Percentiles rank a stretch among this genome's conserved stretches.
phyloP scores from a whole-genome alignment of 2,329 filamentous ascomycete species.

The Colletotrichum zoysiae region DNA sequence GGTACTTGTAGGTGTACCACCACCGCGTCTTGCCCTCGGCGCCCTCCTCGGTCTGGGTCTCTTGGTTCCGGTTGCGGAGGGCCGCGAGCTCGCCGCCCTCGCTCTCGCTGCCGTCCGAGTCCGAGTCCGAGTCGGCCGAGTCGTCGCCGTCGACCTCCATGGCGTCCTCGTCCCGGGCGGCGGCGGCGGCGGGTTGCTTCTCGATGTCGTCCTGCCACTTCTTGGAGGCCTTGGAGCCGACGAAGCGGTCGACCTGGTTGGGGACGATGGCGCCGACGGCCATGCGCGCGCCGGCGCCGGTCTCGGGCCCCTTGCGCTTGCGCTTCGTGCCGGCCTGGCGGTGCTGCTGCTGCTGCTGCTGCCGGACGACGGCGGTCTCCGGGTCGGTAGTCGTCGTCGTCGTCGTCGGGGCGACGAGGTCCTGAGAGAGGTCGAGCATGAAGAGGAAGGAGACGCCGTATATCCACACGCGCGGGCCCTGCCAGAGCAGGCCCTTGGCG shows the following conservation, averaged over 20 bases:
- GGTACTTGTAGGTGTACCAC: slow-evolving; percentile 94
- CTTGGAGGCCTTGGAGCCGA: slow-evolving; percentile 54
- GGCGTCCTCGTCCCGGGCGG: slow-evolving; percentile 52
- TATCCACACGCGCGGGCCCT: slow-evolving; percentile 83
- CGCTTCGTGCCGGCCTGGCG: slow-evolving; percentile 60
- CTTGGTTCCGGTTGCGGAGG: slow-evolving; percentile 48
- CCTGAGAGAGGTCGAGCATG: slow-evolving; percentile 87
- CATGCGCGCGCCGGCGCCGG: slow-evolving; percentile 68
- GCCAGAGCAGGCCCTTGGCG: slow-evolving; percentile 88
- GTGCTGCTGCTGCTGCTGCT: slow-evolving; percentile 29
- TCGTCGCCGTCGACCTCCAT: slow-evolving; percentile 51
- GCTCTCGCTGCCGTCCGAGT: slow-evolving; percentile 52
- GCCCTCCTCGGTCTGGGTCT: slow-evolving; percentile 41
- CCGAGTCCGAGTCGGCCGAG: slow-evolving; percentile 51
- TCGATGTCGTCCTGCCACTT: slow-evolving; percentile 48
- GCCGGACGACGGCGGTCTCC: slow-evolving; percentile 39
- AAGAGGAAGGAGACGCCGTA: slow-evolving; percentile 89
- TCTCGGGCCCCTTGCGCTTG: slow-evolving; percentile 63
- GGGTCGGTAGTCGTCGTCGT: slow-evolving; percentile 36
- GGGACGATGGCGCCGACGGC: slow-evolving; percentile 59
- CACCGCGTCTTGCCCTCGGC: slow-evolving; percentile 53
- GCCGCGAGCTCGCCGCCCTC: slow-evolving; percentile 49
- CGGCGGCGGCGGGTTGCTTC: slow-evolving; percentile 40
- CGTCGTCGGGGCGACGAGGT: slow-evolving; percentile 64
- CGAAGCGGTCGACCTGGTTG: slow-evolving; percentile 52